Percentiles rank a stretch among this genome's conserved stretches.
These are phyloP conservation scores for Parietaria judaica DNA, from an alignment of 306 rosid genomes.

Conservation along the genomic window DNA sequence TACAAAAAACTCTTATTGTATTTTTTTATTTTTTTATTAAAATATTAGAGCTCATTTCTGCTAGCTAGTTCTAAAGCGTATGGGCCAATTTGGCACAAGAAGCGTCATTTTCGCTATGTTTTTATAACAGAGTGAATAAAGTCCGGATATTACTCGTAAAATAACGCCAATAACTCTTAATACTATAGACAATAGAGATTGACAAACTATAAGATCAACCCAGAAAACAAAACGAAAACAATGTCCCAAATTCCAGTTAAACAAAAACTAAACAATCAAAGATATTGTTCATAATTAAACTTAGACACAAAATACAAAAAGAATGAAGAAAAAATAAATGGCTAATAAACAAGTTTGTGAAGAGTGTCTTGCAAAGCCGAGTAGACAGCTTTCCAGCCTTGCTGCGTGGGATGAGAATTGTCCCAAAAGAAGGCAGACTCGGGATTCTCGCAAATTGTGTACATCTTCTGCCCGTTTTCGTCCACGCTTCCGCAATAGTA, in stretches of 20 bases:
- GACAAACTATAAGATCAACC: too few species aligned
- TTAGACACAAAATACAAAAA: neutral
- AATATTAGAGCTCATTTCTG: too few species aligned
- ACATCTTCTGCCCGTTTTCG: constrained; percentile 38
- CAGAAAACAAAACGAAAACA: neutral
- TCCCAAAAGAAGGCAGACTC: constrained; percentile 84
- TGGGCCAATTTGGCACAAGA: too few species aligned
- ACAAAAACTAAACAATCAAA: neutral
- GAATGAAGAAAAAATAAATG: neutral
- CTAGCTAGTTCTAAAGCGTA: too few species aligned
- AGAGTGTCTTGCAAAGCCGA: constrained; percentile 29
- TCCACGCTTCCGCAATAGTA: constrained; percentile 60
- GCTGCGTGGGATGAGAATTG: constrained; percentile 60
- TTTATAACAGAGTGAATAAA: too few species aligned
- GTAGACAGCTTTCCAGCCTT: constrained; percentile 77
- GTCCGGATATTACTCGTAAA: too few species aligned
- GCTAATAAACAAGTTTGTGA: constrained; percentile 16
- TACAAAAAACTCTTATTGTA: too few species aligned
- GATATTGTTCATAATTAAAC: neutral
- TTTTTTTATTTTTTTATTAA: too few species aligned
- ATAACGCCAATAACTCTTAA: too few species aligned
- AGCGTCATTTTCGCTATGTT: too few species aligned
- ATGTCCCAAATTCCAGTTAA: neutral
- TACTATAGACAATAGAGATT: too few species aligned
- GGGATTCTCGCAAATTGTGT: constrained; percentile 51